Evolutionary conservation across 345 rosid species (phyloP), one percentile per base, ranked within the genome.

Genomic region (Corchorus olitorius): DNA sequence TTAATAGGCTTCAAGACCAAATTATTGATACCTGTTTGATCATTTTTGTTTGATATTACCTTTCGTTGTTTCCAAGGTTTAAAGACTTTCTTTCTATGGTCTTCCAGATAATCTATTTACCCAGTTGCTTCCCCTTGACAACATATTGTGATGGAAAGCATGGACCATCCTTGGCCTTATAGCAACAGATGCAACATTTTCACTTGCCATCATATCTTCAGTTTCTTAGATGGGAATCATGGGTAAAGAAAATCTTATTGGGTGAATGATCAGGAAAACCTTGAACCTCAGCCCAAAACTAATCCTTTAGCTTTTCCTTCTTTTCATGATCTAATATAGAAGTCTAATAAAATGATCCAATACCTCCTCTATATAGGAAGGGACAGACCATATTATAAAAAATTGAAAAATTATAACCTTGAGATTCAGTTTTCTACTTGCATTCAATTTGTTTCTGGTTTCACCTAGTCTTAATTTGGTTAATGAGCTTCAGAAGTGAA

Each of bases 1-100:
- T 70, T 9, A n/a, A 34, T 34, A 58, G 8, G 73, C 27, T 70
- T 17, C 45, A 70, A 20, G 50, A 10, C 60, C 73, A 33, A 70
- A 34, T 14, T 9, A 20, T 15, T 15, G 14, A 45, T 52, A 34
- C 14, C 33, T 61, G 65, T 61, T 59, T 13, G 65, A 37, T 60
- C 5, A 13, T 34, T 34, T 61, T 61, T 61, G 41, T 33, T 39
- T 41, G 5, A 5, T 16, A 34, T 13, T 27, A 33, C n/a, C 8
- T 13, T 13, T 33, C 6, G 41, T 13, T 61, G 43, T 34, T 61
- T 61, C 43, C 33, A 60, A 60, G 33, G 43, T 5, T 61, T 14
- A 34, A 60, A 60, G 39, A 33, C 41, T 60, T 60, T 4, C 39
- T 13, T 60, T 60, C 13, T 60, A 33, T 17, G 33, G 39, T 60